Evolutionary conservation across 1,284 basidiomycete genomes (phyloP), one percentile per base, ranked within the genome.

Genomic region (Dichomitus squalens): DNA sequence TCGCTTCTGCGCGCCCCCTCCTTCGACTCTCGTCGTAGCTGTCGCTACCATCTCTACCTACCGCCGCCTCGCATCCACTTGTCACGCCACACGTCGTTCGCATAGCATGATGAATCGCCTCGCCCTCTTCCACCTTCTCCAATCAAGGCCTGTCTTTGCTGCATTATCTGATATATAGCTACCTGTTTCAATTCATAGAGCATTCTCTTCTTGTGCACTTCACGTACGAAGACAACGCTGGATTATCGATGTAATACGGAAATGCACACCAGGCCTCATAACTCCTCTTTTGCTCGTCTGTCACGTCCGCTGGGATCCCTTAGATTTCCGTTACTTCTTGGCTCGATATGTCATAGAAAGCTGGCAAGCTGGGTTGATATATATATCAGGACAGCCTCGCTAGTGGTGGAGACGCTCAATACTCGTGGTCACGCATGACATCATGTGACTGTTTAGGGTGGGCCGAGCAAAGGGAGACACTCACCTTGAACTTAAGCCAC

Each of bases 151-250:
- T 39, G 48, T 56, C 41, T 53, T 53, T 63, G 58, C 61, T 63
- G 60, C 56, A 61, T 39, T 54, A 58, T 56, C 48, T 52, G 49
- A 34, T 49, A 52, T 60, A 51, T 58, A 63, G 56, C 34, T 53
- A 50, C 36, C 44, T 49, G 44, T 58, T 58, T 11, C 35, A 53
- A 60, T 56, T 39, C 57, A 63, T 63, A 63, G 61, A 63, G 49
- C 52, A 44, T 51, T 49, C n/a, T n/a, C n/a, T 50, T 23, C 52
- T 53, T 21, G 34, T 46, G 43, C 58, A 49, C 33, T 58, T 53
- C 58, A 58, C 18, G 52, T 60, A 56, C 23, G 47, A 41, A 50
- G 49, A 14, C 40, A 18, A 25, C 39, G 8, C 39, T 41, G 23
- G 43, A 21, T 35, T 27, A 25, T 44, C 41, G 23, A 31, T 49